Base-by-base conservation (phyloP, 1,284 basidiomycete genomes). In the Moesziomyces antarcticus region DNA sequence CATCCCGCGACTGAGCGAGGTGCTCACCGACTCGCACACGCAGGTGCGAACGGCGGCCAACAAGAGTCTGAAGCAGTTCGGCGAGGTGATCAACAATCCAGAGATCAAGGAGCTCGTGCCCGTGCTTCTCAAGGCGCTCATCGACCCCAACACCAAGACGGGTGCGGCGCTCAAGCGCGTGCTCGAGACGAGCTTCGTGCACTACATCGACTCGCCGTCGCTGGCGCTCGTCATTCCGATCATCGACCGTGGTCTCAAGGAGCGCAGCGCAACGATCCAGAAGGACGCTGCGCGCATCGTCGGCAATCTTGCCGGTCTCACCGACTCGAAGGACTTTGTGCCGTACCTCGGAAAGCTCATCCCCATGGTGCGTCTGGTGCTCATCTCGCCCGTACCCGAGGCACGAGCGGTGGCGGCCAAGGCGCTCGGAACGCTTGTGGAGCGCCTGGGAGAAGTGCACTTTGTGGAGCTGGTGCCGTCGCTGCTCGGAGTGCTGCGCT, bases 151-250 rank as follows among this genome's bases (percentile, higher is more conserved):
- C 0, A 85, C 86, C 59, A 97, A 95, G 86, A 99, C 94, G 7
- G 89, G 92, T 10, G 90, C 87, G 64, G 97, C 96, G 0, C 87
- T 99, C 58, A 86, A 91, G 25, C 88, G 91, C 0, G 87, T 99
- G 40, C 87, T 99, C 66, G 93, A 94, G 85, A 98, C 93, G 10
- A 94, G 93, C 8, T 99, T 99, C 85, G 93, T 94, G 85, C 97
- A 99, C 84, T 98, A 97, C 82, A 96, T 99, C 76, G 97, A 99
- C 79, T 93, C 95, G 51, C 97, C 97, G 0, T 99, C 97, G 3
- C 87, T 99, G n/a, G 97, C 97, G 20, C 86, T 99, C 78, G 91
- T 99, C 57, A 90, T 99, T 69, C 97, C 97, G 2, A 97, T 99
- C 81, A 88, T 99, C 62, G 95, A 98, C 79, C 89, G 96, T 56